Percentiles rank a stretch among this genome's conserved stretches.
Conservation (phyloP, 2,329 filamentous ascomycete species). For the Metarhizium anisopliae region DNA sequence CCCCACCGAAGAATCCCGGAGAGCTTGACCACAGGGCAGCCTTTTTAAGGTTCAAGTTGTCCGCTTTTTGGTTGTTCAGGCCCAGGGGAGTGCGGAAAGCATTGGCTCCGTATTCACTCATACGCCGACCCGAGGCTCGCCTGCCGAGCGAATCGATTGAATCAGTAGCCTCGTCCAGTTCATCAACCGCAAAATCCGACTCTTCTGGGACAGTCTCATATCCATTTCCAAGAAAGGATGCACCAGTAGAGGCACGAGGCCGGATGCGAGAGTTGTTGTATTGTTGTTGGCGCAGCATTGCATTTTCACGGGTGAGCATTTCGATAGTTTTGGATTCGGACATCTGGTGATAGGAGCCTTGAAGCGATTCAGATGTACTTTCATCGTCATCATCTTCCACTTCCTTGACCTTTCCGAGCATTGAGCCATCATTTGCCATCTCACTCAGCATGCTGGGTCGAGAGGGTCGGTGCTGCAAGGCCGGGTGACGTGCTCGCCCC, state of each 20-base stretch:
- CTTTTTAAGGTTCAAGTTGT: constrained; percentile 51
- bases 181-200: constrained; percentile 64
- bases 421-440: constrained; percentile 53
- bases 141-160: constrained; percentile 35
- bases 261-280: constrained; percentile 39
- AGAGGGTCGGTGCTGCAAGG: constrained; percentile 72
- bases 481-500: constrained; percentile 51
- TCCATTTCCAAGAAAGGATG: constrained; percentile 45
- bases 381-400: constrained; percentile 59
- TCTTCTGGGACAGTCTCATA: constrained; percentile 55
- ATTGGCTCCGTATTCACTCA: constrained; percentile 46
- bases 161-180: constrained; percentile 56
- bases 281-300: constrained; percentile 46
- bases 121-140: constrained; percentile 38
- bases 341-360: constrained; percentile 43
- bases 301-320: constrained; percentile 53
- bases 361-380: constrained; percentile 40
- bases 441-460: constrained; percentile 69
- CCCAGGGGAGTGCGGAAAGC: constrained; percentile 39
- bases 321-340: constrained; percentile 55
- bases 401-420: constrained; percentile 61
- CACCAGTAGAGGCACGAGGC: constrained; percentile 48
- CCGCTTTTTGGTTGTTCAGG: constrained; percentile 53
- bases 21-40: constrained; percentile 63
- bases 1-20: constrained; percentile 54